Conservation (phyloP, 1,284 basidiomycete genomes). For the Boletus smithii region DNA sequence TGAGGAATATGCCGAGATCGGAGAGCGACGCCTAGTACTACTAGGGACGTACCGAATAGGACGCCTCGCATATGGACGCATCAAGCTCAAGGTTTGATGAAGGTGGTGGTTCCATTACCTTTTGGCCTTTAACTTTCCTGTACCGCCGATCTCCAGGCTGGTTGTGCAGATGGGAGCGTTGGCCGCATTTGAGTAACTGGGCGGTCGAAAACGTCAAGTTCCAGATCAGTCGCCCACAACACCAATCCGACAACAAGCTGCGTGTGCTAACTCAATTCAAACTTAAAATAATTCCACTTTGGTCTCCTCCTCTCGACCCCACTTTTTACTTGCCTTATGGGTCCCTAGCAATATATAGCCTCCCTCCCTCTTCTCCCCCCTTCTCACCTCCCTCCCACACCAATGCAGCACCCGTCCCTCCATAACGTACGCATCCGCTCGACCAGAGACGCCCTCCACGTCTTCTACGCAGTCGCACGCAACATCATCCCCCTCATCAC, state of each 20-base stretch:
- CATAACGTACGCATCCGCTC: constrained; percentile 71
- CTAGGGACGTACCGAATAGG: too few relatives aligned
- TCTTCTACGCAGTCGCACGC: constrained; percentile 72
- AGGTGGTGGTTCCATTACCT: constrained; percentile 16
- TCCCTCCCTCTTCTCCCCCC: background rate
- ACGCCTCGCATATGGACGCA: too few relatives aligned
- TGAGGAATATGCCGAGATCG: too few relatives aligned
- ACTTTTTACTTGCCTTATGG: constrained; percentile 8
- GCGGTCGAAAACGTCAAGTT: background rate
- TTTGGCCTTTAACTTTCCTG: constrained; percentile 18
- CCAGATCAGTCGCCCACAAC: constrained; percentile 25
- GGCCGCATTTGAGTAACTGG: too few relatives aligned
- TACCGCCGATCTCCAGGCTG: constrained; percentile 23
- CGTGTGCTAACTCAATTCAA: constrained; percentile 40
- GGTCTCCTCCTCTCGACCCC: constrained; percentile 22
- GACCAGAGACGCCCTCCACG: constrained; percentile 71
- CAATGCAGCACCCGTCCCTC: constrained; percentile 69
- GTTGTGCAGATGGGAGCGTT: too few relatives aligned
- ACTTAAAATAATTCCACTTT: constrained; percentile 33
- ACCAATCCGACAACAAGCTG: too few relatives aligned
- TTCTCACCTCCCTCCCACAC: constrained; percentile 17
- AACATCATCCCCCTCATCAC: constrained; percentile 69
- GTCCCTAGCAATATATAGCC: constrained; percentile 29
- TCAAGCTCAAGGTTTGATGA: constrained; percentile 30
- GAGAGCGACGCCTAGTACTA: too few relatives aligned